Evolutionary conservation across 2,329 filamentous ascomycete species (phyloP).

Genomic region (Trichoderma semiorbis): DNA sequence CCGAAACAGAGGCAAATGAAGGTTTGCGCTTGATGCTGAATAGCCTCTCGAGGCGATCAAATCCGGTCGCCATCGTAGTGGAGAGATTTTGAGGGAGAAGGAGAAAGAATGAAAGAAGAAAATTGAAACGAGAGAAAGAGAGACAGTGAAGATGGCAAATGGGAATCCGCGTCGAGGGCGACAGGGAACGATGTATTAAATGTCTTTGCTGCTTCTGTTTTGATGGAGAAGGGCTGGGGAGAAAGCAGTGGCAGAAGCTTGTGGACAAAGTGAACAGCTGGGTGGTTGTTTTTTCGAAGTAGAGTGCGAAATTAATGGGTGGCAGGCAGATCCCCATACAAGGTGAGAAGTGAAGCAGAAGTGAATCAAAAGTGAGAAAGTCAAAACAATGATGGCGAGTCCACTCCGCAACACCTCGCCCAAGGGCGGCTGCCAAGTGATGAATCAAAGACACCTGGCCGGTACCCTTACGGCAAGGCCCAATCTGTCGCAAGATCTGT

Average conservation of each 20-base stretch:
- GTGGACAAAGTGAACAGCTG: neutral
- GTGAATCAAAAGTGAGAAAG: conserved; percentile 21
- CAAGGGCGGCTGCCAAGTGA: conserved; percentile 2
- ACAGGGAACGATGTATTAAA: neutral
- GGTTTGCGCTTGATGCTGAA: conserved; percentile 45
- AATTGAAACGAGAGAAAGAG: neutral
- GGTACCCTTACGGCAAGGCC: neutral
- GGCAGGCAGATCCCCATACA: conserved; percentile 15
- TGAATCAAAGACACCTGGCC: conserved; percentile 2
- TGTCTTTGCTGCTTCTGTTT: neutral
- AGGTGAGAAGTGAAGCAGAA: conserved; percentile 19
- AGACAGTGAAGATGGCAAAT: neutral
- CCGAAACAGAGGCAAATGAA: conserved; percentile 27
- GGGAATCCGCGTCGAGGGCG: neutral
- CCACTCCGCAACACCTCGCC: conserved; percentile 10
- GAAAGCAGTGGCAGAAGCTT: neutral
- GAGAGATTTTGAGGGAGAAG: neutral
- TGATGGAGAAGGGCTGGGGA: neutral
- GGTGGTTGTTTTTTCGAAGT: neutral
- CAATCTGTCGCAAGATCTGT: neutral
- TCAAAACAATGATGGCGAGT: neutral
- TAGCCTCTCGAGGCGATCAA: conserved; percentile 50
- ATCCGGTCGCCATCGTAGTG: conserved; percentile 45
- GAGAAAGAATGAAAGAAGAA: neutral
- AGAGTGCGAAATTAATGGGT: conserved; percentile 3